Percentiles rank a stretch among this genome's conserved stretches.
phyloP scores from a whole-genome alignment of 371 early-diverging fungal genomes.

The Apophysomyces ossiformis region DNA sequence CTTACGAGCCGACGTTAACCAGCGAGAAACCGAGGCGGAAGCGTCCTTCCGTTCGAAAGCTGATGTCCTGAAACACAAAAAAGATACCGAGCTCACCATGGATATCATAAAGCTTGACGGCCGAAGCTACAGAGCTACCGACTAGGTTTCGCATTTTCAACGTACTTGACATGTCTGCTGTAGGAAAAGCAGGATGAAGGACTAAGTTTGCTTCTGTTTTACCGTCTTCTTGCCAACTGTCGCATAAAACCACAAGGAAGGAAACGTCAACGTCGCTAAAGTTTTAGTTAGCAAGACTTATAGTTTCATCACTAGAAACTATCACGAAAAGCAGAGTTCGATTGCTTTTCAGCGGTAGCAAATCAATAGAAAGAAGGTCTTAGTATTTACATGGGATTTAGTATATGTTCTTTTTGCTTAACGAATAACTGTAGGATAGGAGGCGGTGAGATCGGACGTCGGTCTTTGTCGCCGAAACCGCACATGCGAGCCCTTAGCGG shows the following conservation, averaged over 20 bases:
- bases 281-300: neutral
- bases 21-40: constrained; percentile 70
- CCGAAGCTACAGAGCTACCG: constrained; percentile 74
- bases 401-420: constrained; percentile 19
- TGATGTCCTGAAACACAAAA: constrained; percentile 77
- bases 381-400: constrained; percentile 17
- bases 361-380: neutral
- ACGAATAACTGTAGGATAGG: constrained; percentile 60
- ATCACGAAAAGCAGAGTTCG: neutral
- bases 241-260: constrained; percentile 29
- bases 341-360: neutral
- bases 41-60: constrained; percentile 68
- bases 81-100: constrained; percentile 75
- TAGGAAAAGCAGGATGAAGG: constrained; percentile 26
- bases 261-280: constrained; percentile 27
- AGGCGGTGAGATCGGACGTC: constrained; percentile 74
- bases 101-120: constrained; percentile 62
- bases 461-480: constrained; percentile 76
- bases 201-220: constrained; percentile 28
- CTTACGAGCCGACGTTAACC: constrained; percentile 54
- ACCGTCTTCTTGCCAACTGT: constrained; percentile 29
- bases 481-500: constrained; percentile 73
- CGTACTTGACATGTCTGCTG: constrained; percentile 14
- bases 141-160: constrained; percentile 62
- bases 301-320: neutral